Conservation (phyloP, 768 basidiomycete genomes). For the Trametes cingulata region DNA sequence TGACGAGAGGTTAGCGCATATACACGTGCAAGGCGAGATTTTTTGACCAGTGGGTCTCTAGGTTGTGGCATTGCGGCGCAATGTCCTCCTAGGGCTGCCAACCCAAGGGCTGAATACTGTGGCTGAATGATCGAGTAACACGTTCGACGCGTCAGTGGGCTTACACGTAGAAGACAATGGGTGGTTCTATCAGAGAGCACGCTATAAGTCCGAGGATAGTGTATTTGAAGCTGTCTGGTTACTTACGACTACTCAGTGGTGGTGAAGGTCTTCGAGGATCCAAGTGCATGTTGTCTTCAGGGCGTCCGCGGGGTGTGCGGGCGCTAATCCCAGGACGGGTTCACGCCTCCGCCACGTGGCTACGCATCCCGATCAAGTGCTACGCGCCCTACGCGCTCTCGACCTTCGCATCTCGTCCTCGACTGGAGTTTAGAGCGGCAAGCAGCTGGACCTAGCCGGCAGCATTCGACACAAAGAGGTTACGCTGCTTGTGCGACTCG, state of each 20-base stretch:
- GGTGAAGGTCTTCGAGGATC: neutral
- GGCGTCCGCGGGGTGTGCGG: neutral
- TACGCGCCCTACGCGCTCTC: neutral
- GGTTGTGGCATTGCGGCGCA: neutral
- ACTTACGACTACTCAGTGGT: neutral
- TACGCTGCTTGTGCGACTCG: no score
- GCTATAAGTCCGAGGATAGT: no score
- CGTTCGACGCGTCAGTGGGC: no score
- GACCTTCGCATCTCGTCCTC: neutral
- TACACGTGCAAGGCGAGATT: neutral
- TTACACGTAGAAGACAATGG: neutral
- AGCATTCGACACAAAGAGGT: no score
- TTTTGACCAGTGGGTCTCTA: neutral
- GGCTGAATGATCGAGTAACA: no score
- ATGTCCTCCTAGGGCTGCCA: no score
- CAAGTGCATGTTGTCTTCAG: neutral
- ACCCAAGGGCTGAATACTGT: no score
- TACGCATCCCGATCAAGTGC: slow-evolving; percentile 7
- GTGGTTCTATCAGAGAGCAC: neutral
- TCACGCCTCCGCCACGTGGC: slow-evolving; percentile 11
- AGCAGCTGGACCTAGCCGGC: no score
- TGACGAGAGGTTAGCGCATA: neutral
- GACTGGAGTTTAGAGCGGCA: no score
- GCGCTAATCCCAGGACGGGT: neutral
- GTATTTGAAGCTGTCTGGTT: no score